Conservation (phyloP, 345 rosid genomes). For the Sisymbrium irio region DNA sequence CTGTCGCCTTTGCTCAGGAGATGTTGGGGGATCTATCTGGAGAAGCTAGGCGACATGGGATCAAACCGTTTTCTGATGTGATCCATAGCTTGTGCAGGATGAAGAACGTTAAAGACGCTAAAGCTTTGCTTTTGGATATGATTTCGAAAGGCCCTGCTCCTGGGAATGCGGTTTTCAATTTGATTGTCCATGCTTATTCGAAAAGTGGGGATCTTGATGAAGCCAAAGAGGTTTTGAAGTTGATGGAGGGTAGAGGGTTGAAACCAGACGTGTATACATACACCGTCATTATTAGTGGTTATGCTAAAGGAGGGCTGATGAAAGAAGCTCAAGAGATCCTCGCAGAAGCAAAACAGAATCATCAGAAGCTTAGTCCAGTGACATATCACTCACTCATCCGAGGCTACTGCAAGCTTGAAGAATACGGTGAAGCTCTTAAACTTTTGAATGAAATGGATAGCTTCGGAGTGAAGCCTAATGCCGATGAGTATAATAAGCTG, state of each 20-base stretch:
- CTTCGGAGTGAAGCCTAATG: conserved; percentile 57
- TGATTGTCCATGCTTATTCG: conserved; percentile 51
- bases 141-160: conserved; percentile 72
- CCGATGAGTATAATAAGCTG: conserved; percentile 72
- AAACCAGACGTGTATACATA: conserved; percentile 79
- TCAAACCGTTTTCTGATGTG: conserved; percentile 72
- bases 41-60: conserved; percentile 50
- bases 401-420: conserved; percentile 76
- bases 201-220: conserved; percentile 54
- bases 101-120: conserved; percentile 57
- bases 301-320: conserved; percentile 69
- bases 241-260: conserved; percentile 76
- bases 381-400: conserved; percentile 79
- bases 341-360: conserved; percentile 69
- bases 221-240: conserved; percentile 55
- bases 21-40: conserved; percentile 50
- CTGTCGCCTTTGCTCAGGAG: conserved; percentile 56
- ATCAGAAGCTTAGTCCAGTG: conserved; percentile 58
- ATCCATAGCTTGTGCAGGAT: conserved; percentile 63
- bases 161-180: conserved; percentile 75
- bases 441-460: conserved; percentile 70
- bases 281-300: conserved; percentile 76
- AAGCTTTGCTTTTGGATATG: conserved; percentile 60
- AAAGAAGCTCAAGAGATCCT: conserved; percentile 58
- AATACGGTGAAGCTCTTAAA: conserved; percentile 63